A percentile compares a stretch with the other conserved stretches of the same genome.
These are phyloP conservation scores for Hippophae rhamnoides DNA, from an alignment of 306 rosid species.

Conservation along the genomic window DNA sequence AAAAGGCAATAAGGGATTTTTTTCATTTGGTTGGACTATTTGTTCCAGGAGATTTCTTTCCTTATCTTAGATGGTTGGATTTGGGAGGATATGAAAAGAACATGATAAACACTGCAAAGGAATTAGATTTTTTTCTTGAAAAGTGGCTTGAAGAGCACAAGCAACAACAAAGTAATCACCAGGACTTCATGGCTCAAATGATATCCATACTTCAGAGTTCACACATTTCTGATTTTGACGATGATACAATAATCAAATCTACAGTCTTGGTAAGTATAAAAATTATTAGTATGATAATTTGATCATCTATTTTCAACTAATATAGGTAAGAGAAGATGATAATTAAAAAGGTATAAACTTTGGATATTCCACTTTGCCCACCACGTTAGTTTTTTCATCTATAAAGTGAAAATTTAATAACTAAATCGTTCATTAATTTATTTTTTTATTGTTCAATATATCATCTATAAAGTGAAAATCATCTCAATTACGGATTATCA, in stretches of 20 bases:
- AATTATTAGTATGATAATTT: too few species aligned
- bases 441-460: too few species aligned
- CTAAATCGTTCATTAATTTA: too few species aligned
- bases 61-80: slow-evolving; percentile 36
- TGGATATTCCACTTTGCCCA: too few species aligned
- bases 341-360: too few species aligned
- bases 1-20: slow-evolving; percentile 16
- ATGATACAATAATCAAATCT: slow-evolving; percentile 36
- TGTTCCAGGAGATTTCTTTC: slow-evolving; percentile 34
- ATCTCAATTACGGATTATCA: too few species aligned
- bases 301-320: too few species aligned
- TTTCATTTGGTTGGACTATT: slow-evolving; percentile 19
- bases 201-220: slow-evolving; percentile 2
- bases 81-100: slow-evolving; percentile 40
- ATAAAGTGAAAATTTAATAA: too few species aligned
- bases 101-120: slow-evolving; percentile 22
- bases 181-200: slow-evolving; percentile 39
- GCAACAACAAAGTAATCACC: background rate
- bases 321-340: too few species aligned
- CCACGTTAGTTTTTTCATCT: too few species aligned
- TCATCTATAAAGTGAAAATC: too few species aligned
- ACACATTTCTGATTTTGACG: slow-evolving; percentile 22
- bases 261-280: slow-evolving; percentile 29
- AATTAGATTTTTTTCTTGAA: slow-evolving; percentile 18
- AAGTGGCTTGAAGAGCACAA: slow-evolving; percentile 42